Conservation (phyloP, 148 eudicot species). For the Vaccinium macrocarpon region DNA sequence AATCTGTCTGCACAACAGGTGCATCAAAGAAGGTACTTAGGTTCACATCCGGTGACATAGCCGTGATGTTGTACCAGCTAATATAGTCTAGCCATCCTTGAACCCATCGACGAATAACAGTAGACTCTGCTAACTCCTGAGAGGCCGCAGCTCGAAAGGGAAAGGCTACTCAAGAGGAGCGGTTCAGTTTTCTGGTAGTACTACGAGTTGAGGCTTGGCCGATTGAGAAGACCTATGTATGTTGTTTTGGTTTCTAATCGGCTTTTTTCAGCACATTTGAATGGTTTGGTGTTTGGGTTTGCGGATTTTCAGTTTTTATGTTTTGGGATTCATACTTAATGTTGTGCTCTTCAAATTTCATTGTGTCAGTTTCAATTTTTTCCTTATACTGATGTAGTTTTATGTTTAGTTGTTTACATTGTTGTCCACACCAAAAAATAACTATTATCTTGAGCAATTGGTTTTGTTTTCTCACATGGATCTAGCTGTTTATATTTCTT, state of each 20-base stretch:
- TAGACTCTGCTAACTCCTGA: too few relatives aligned
- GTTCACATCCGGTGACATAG: too few relatives aligned
- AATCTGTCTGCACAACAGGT: too few relatives aligned
- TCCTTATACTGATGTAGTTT: not conserved
- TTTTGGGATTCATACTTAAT: not conserved
- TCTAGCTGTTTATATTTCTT: conserved; percentile 16
- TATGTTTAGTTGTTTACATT: not conserved
- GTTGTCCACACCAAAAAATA: not conserved
- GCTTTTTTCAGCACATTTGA: not conserved
- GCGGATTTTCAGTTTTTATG: not conserved
- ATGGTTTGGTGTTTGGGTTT: not conserved
- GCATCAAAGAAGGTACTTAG: too few relatives aligned
- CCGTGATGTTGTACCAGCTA: too few relatives aligned
- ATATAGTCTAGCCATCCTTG: too few relatives aligned
- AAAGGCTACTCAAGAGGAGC: too few relatives aligned
- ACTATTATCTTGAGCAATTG: not conserved
- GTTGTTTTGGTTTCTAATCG: not conserved
- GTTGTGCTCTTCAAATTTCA: not conserved
- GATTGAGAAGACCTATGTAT: too few relatives aligned
- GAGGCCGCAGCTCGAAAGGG: too few relatives aligned
- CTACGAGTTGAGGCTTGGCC: too few relatives aligned
- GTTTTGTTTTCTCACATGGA: not conserved
- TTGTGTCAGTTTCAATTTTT: not conserved
- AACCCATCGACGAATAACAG: too few relatives aligned
- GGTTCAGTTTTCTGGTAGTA: too few relatives aligned